These are phyloP conservation scores for Glaciozyma antarctica DNA, from an alignment of 768 basidiomycete species.

Conservation along the genomic window DNA sequence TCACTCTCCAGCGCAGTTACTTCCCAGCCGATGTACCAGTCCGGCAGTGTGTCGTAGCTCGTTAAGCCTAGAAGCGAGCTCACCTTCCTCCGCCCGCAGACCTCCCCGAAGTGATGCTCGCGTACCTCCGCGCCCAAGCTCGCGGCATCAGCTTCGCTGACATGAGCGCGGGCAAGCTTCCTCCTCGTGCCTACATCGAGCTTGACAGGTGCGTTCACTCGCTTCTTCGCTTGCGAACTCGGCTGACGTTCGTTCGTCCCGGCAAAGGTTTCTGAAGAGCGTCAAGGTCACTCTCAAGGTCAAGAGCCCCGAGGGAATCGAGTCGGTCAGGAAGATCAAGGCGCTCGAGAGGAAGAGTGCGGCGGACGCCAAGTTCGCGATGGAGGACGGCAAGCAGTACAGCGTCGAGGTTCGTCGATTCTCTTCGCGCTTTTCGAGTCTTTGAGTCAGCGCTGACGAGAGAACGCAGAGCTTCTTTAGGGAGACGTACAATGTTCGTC, in stretches of 20 bases:
- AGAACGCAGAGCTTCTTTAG: conserved; percentile 5
- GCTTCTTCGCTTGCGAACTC: no score
- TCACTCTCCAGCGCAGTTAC: not conserved
- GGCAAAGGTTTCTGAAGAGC: not conserved
- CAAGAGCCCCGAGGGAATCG: conserved; percentile 1
- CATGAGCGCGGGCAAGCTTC: conserved; percentile 3
- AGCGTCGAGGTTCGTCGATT: conserved; percentile 3
- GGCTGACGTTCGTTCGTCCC: no score
- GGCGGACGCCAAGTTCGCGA: conserved; percentile 1
- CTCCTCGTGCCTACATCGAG: conserved; percentile 6
- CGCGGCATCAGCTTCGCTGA: not conserved
- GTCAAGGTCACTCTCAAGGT: conserved; percentile 19
- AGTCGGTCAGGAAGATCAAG: conserved; percentile 8
- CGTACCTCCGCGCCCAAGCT: conserved; percentile 11
- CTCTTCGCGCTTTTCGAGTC: not conserved
- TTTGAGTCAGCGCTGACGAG: no score
- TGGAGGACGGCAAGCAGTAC: conserved; percentile 7
- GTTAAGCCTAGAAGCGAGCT: no score
- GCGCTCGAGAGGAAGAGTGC: not conserved
- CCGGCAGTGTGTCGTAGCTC: conserved; percentile 2
- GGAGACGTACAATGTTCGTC: conserved; percentile 9
- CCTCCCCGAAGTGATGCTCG: conserved; percentile 14
- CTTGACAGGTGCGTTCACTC: not conserved
- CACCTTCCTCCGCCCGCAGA: not conserved
- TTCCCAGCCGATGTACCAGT: conserved; percentile 6